Evolutionary conservation across 108 stramenopile species (phyloP).

Genomic region (Seminavis robusta): DNA sequence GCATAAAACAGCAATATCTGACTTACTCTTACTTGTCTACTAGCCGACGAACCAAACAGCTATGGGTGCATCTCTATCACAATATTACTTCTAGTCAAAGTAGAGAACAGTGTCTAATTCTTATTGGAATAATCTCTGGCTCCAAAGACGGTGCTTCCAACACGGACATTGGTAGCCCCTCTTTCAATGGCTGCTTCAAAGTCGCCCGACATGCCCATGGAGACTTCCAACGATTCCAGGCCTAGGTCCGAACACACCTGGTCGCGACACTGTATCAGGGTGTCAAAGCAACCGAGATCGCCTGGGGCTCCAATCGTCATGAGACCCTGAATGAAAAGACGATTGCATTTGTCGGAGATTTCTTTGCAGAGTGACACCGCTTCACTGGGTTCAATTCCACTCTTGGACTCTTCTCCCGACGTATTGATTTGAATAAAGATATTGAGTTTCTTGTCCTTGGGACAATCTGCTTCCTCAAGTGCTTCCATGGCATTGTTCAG

Average conservation of each 20-base stretch:
- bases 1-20: too few species aligned
- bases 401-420: slow-evolving; percentile 93
- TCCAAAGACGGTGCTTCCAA: slow-evolving; percentile 97
- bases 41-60: too few species aligned
- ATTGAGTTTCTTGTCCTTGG: slow-evolving; percentile 26
- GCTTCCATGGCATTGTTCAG: slow-evolving; percentile 72
- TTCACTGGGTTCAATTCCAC: slow-evolving; percentile 75
- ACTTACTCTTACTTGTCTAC: too few species aligned
- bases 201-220: slow-evolving; percentile 99
- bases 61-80: too few species aligned
- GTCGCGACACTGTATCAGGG: slow-evolving; percentile 51
- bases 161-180: slow-evolving; percentile 92
- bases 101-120: slow-evolving; percentile 6
- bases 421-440: slow-evolving; percentile 96
- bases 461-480: slow-evolving; percentile 22
- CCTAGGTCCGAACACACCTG: slow-evolving; percentile 43
- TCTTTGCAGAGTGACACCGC: slow-evolving; percentile 41
- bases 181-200: slow-evolving; percentile 91
- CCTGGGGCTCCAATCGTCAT: slow-evolving; percentile 99
- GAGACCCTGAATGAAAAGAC: slow-evolving; percentile 82
- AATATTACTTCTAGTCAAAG: too few species aligned
- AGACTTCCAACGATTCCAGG: slow-evolving; percentile 65
- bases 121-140: slow-evolving; percentile 86
- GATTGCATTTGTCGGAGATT: slow-evolving; percentile 64
- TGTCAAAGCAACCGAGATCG: slow-evolving; percentile 81